Percentiles rank a stretch among this genome's conserved stretches.
Conservation (phyloP, 352 stramenopile genomes). For the Globisporangium solare region DNA sequence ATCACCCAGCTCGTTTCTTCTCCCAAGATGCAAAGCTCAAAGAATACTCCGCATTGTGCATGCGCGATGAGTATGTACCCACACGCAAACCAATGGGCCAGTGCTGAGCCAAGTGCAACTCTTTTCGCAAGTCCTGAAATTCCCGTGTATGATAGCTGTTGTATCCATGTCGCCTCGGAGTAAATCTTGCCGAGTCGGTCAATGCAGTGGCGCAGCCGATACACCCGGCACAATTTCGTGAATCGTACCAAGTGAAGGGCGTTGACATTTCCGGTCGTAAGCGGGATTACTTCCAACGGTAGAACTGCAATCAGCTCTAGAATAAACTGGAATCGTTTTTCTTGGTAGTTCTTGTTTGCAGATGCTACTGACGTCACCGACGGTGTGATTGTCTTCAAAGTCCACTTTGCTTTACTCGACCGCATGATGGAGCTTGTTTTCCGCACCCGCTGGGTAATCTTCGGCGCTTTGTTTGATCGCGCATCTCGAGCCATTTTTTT, state of each 20-base stretch:
- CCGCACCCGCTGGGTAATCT: conserved; percentile 26
- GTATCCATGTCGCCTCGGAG: conserved; percentile 35
- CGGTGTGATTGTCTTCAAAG: conserved; percentile 32
- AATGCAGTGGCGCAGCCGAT: conserved; percentile 34
- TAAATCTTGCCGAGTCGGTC: conserved; percentile 45
- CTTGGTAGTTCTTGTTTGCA: conserved; percentile 15
- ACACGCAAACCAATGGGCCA: conserved; percentile 58
- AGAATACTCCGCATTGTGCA: conserved; percentile 40
- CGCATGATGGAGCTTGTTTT: conserved; percentile 14
- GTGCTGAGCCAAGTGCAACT: conserved; percentile 24
- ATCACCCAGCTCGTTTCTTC: conserved; percentile 60
- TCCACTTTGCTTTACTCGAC: conserved; percentile 39
- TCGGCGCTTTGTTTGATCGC: conserved; percentile 19
- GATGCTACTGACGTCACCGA: conserved; percentile 11
- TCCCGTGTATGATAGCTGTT: conserved; percentile 51
- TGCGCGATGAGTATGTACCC: conserved; percentile 72
- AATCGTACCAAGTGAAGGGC: conserved; percentile 51
- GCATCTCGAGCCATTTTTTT: conserved; percentile 46
- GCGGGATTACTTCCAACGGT: conserved; percentile 46
- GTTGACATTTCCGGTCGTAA: conserved; percentile 37
- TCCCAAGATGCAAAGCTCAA: conserved; percentile 37
- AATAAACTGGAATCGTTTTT: conserved; percentile 33
- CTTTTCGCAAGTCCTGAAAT: conserved; percentile 44
- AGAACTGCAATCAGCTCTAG: conserved; percentile 49
- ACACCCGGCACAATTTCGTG: conserved; percentile 56